Conservation (phyloP, 768 basidiomycete species). For the Russula sp. region DNA sequence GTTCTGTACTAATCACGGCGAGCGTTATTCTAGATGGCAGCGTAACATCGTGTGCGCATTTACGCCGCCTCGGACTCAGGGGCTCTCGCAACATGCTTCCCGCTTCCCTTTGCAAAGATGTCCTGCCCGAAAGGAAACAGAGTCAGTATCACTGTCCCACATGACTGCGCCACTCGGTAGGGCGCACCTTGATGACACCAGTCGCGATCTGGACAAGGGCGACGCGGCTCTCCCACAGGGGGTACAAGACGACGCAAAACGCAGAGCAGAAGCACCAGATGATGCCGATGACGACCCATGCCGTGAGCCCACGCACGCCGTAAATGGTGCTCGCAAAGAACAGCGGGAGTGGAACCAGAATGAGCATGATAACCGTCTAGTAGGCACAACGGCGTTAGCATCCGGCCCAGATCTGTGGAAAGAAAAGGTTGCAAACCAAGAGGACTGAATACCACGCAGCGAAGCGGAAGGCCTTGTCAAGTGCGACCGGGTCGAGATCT, state of each 20-base stretch:
- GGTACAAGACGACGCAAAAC: slow-evolving; percentile 74
- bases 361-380: slow-evolving; percentile 56
- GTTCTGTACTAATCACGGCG: neutral
- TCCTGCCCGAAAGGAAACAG: slow-evolving; percentile 31
- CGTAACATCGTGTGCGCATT: neutral
- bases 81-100: slow-evolving; percentile 32
- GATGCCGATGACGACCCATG: slow-evolving; percentile 79
- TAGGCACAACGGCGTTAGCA: neutral
- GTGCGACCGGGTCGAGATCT: slow-evolving; percentile 57
- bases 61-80: slow-evolving; percentile 18
- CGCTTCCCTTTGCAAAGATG: slow-evolving; percentile 37
- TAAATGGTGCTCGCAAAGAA: slow-evolving; percentile 80
- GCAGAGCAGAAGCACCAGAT: slow-evolving; percentile 79
- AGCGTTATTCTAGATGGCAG: neutral
- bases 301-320: slow-evolving; percentile 54
- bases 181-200: slow-evolving; percentile 59
- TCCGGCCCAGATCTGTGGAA: neutral
- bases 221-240: slow-evolving; percentile 74
- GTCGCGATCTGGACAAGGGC: slow-evolving; percentile 53
- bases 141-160: neutral
- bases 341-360: slow-evolving; percentile 78
- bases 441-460: slow-evolving; percentile 68
- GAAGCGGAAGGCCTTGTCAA: slow-evolving; percentile 74
- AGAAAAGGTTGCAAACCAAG: slow-evolving; percentile 41
- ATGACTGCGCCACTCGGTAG: neutral